Evolutionary conservation across 176 grass and related monocot species (phyloP), one percentile per base, ranked within the genome.

Genomic region (Neostapfia colusana): DNA sequence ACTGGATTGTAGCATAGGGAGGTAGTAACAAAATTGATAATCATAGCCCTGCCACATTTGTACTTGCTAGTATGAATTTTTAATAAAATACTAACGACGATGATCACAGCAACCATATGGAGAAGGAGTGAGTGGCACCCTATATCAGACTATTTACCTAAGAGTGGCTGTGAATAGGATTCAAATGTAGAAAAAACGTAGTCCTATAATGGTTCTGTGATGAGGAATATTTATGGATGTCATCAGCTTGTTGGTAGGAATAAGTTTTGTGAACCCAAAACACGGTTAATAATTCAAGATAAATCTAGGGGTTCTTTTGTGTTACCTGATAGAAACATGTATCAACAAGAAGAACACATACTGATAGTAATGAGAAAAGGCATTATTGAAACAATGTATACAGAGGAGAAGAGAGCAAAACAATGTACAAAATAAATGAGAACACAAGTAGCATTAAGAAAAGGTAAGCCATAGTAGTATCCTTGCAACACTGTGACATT

Each of bases 401-500:
- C 13, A 34, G 12, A 31, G 13, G 2, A 23, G 16, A 75, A 75
- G 54, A 14, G 13, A 80, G 80, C 26, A 80, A 56, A 74, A 63
- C 2, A 79, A 43, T 37, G 26, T 11, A 60, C 28, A 65, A 23
- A 44, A 62, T 43, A 58, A 67, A 68, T n/a, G 21, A 13, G 27
- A 53, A 72, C 50, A 79, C 34, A 79, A 63, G 14, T 55, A 55
- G n/a, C 18, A 54, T 41, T 65, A 42, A 81, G 14, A 54, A n/a
- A 79, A 27, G 34, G 55, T 39, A 63, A 81, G 64, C 13, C 15
- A 3, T 35, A 25, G 39, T 18, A 65, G 74, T 69, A 83, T 83
- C 41, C 42, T 26, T 88, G 44, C 42, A 86, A 69, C 20, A 41
- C 2, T 10, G 4, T 76, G 46, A 51, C 6, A 80, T 6, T 25